Percentiles rank a stretch among this genome's conserved stretches.
phyloP scores from a whole-genome alignment of 768 basidiomycete genomes.

The Lyophyllum atratum region DNA sequence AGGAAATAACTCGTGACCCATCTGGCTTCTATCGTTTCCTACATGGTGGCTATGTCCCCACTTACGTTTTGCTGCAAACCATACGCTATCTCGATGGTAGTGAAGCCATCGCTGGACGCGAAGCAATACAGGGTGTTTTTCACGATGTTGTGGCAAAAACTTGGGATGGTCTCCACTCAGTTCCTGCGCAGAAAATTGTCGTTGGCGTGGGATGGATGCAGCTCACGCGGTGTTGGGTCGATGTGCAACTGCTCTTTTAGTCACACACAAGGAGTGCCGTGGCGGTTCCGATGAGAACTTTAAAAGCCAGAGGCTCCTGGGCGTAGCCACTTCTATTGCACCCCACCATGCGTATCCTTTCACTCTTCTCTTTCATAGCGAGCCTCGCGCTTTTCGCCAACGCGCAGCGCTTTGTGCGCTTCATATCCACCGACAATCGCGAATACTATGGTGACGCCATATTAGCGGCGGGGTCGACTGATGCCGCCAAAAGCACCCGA shows the following conservation, averaged over 20 bases:
- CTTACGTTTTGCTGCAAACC: neutral
- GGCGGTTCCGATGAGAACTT: neutral
- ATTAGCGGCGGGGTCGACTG: conserved; percentile 27
- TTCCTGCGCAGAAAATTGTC: neutral
- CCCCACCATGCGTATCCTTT: conserved; percentile 16
- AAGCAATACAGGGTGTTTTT: too few species aligned
- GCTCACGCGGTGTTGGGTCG: neutral
- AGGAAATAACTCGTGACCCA: neutral
- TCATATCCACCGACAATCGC: conserved; percentile 36
- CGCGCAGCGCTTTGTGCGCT: conserved; percentile 40
- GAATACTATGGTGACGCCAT: conserved; percentile 42
- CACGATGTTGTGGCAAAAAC: too few species aligned
- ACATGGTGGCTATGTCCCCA: neutral
- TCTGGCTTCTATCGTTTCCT: neutral
- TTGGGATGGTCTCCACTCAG: neutral
- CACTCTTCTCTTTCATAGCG: conserved; percentile 10
- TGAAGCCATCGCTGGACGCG: too few species aligned
- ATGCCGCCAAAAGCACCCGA: conserved; percentile 33
- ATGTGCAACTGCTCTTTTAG: neutral
- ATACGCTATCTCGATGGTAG: too few species aligned
- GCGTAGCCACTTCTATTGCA: neutral
- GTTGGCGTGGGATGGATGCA: neutral
- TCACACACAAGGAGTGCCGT: neutral
- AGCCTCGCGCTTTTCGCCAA: conserved; percentile 20
- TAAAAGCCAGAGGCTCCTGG: neutral